Percentiles rank a stretch among this genome's conserved stretches.
These are phyloP conservation scores for Trichoderma endophyticum DNA, from an alignment of 2,329 filamentous ascomycete species.

Conservation along the genomic window DNA sequence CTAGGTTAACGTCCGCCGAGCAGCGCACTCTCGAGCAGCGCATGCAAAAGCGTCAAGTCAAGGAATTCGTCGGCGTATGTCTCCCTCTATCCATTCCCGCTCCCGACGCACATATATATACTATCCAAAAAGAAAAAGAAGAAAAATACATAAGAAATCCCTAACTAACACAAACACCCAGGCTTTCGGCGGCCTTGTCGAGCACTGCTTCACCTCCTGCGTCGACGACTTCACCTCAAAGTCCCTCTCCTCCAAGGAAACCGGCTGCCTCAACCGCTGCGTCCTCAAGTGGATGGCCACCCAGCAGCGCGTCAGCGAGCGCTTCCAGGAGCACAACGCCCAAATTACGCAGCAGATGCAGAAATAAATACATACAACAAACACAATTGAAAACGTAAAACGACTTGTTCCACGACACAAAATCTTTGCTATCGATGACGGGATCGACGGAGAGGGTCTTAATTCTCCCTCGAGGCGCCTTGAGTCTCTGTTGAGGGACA, in stretches of 20 bases:
- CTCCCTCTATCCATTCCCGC: not conserved
- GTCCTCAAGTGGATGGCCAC: constrained; percentile 95
- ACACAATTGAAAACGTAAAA: not conserved
- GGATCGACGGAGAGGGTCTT: not conserved
- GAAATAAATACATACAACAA: constrained; percentile 31
- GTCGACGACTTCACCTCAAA: constrained; percentile 99
- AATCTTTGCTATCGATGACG: not conserved
- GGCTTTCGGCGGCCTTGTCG: constrained; percentile 51
- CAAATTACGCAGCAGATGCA: constrained; percentile 55
- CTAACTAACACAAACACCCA: constrained; percentile 18
- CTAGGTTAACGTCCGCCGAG: constrained; percentile 68
- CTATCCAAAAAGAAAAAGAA: not conserved
- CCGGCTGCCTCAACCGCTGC: constrained; percentile 88
- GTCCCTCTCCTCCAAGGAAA: constrained; percentile 81
- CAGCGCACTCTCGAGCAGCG: constrained; percentile 90
- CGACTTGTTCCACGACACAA: not conserved
- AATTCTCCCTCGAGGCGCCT: not conserved
- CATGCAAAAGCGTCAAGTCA: constrained; percentile 98
- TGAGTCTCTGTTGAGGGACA: not conserved
- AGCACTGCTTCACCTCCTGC: constrained; percentile 94
- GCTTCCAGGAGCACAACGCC: constrained; percentile 73
- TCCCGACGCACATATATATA: not conserved
- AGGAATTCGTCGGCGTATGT: constrained; percentile 95
- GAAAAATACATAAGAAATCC: not conserved
- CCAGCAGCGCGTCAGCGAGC: constrained; percentile 83